Conservation (phyloP, 2,329 filamentous ascomycete species). For the Colletotrichum acutatum region DNA sequence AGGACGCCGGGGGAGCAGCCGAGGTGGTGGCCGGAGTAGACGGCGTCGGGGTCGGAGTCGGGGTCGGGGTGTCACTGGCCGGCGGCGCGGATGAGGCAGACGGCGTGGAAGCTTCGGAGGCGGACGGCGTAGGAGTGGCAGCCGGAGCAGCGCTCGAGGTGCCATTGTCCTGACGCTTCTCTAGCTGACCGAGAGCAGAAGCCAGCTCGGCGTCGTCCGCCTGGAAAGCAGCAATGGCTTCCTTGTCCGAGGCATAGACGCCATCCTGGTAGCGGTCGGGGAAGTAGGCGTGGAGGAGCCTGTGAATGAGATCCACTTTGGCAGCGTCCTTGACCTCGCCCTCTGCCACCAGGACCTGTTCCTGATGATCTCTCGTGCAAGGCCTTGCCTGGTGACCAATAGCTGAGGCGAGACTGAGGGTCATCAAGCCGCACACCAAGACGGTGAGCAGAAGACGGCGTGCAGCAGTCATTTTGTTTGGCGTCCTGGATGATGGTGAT, state of each 20-base stretch:
- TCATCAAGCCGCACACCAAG: constrained; percentile 38
- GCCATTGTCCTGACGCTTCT: constrained; percentile 64
- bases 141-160: constrained; percentile 39
- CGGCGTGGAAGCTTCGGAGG: constrained; percentile 30
- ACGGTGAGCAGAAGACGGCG: constrained; percentile 38
- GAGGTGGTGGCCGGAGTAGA: constrained; percentile 25
- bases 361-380: constrained; percentile 27
- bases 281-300: constrained; percentile 72
- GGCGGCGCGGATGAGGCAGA: constrained; percentile 12
- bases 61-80: constrained; percentile 30
- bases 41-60: constrained; percentile 39
- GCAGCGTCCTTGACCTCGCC: constrained; percentile 43
- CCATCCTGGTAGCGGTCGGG: constrained; percentile 74
- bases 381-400: constrained; percentile 23
- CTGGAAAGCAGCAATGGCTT: constrained; percentile 72
- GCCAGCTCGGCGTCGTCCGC: constrained; percentile 70
- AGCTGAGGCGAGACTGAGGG: constrained; percentile 38
- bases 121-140: constrained; percentile 29
- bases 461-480: constrained; percentile 37
- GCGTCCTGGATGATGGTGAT: constrained; percentile 11
- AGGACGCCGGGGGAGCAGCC: constrained; percentile 20
- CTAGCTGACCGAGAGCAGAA: constrained; percentile 71
- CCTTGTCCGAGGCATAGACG: constrained; percentile 72
- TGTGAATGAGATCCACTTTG: constrained; percentile 71
- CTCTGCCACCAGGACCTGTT: constrained; percentile 10